phyloP scores from a whole-genome alignment of 352 stramenopile species.

The Aphanomyces euteiches region DNA sequence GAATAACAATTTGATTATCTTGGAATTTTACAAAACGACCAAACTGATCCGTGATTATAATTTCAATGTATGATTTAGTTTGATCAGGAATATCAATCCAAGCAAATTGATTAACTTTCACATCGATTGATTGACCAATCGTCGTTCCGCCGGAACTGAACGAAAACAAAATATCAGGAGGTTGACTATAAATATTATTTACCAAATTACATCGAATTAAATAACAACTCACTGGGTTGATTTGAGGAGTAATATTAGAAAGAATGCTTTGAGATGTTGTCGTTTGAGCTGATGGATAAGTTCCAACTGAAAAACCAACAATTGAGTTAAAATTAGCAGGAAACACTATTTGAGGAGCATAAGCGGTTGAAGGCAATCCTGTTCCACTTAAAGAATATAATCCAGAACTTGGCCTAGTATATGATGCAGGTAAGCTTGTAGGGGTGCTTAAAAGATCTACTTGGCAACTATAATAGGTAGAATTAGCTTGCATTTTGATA shows the following conservation, averaged over 20 bases:
- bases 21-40: too few species aligned
- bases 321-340: not conserved
- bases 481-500: not conserved
- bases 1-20: too few species aligned
- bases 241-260: not conserved
- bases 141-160: too few species aligned
- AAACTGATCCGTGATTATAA: too few species aligned
- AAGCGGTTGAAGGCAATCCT: not conserved
- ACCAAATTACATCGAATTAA: not conserved
- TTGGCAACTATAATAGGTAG: not conserved
- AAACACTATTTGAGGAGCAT: not conserved
- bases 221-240: slow-evolving; percentile 2
- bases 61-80: too few species aligned
- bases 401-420: not conserved
- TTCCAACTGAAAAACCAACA: not conserved
- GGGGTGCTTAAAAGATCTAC: not conserved
- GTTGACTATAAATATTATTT: not conserved
- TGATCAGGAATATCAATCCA: too few species aligned
- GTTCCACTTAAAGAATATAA: slow-evolving; percentile 8
- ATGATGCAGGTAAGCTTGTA: not conserved
- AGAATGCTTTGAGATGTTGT: not conserved
- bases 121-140: too few species aligned
- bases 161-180: too few species aligned
- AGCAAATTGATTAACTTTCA: too few species aligned
- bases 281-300: not conserved